Conservation (phyloP, 129 eudicot genomes). For the Saussurea involucrata region DNA sequence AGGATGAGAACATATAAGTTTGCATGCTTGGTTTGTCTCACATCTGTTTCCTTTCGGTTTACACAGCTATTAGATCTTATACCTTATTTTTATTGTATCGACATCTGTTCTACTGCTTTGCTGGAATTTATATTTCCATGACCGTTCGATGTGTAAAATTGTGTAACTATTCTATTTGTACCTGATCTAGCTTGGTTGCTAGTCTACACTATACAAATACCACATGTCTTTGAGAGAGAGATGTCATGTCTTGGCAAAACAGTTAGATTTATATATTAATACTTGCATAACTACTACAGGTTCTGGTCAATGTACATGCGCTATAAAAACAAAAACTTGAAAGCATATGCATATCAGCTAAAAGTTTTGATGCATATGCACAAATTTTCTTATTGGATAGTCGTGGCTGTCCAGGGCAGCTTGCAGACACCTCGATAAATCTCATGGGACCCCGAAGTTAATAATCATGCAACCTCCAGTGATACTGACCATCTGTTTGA, state of each 20-base stretch:
- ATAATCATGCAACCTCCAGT: not conserved
- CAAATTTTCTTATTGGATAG: not conserved
- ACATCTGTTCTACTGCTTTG: conserved; percentile 11
- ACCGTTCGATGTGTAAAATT: not conserved
- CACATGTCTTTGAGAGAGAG: not conserved
- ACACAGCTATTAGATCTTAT: conserved; percentile 15
- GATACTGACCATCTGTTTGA: too few species aligned
- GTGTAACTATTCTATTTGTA: not conserved
- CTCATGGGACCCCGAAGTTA: not conserved
- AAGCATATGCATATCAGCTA: conserved; percentile 8
- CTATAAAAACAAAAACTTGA: not conserved
- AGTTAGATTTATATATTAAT: not conserved
- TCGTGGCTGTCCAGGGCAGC: not conserved
- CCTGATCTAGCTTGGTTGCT: not conserved
- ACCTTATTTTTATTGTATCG: not conserved
- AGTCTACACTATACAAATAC: not conserved
- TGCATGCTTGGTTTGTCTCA: conserved; percentile 34
- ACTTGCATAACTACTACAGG: not conserved
- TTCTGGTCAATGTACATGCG: conserved; percentile 1
- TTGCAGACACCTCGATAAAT: not conserved
- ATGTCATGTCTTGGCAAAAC: not conserved
- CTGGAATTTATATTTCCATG: not conserved
- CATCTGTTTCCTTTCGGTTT: conserved; percentile 7
- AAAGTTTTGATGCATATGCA: not conserved
- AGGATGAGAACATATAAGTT: conserved; percentile 5